Conservation (phyloP, 2,329 filamentous ascomycete genomes). For the Neophaeococcomyces mojaviensis region DNA sequence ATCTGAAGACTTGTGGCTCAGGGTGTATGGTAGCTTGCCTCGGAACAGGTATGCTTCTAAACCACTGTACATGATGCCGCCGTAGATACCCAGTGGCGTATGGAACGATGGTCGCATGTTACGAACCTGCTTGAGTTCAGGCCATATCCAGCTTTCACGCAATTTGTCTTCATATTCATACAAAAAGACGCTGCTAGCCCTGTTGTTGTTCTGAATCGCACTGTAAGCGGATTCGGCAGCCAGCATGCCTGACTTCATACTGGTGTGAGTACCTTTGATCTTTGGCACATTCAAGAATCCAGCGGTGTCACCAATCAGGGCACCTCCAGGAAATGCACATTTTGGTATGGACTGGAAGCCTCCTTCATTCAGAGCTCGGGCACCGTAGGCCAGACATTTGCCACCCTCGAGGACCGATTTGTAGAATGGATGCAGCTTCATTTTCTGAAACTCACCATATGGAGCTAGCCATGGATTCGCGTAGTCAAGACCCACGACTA, state of each 20-base stretch:
- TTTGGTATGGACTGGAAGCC: constrained; percentile 98
- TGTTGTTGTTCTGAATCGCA: constrained; percentile 54
- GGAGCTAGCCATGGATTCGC: constrained; percentile 93
- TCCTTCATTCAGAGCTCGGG: constrained; percentile 83
- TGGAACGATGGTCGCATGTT: constrained; percentile 98
- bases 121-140: constrained; percentile 85
- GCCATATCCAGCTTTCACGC: constrained; percentile 82
- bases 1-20: constrained; percentile 76
- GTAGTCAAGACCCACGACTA: constrained; percentile 92
- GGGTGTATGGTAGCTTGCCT: constrained; percentile 82
- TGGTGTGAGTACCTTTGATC: constrained; percentile 96
- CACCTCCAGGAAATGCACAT: constrained; percentile 90
- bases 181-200: constrained; percentile 69
- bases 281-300: constrained; percentile 97
- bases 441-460: constrained; percentile 94
- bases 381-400: constrained; percentile 95
- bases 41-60: constrained; percentile 83
- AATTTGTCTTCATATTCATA: constrained; percentile 90
- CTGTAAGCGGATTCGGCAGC: constrained; percentile 84
- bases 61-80: constrained; percentile 85
- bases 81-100: constrained; percentile 75
- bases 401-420: constrained; percentile 80
- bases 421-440: constrained; percentile 96
- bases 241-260: constrained; percentile 95
- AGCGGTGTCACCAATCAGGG: constrained; percentile 89